These are phyloP conservation scores for Urochloa ruziziensis DNA, from an alignment of 176 grass and related monocot genomes.

Conservation along the genomic window DNA sequence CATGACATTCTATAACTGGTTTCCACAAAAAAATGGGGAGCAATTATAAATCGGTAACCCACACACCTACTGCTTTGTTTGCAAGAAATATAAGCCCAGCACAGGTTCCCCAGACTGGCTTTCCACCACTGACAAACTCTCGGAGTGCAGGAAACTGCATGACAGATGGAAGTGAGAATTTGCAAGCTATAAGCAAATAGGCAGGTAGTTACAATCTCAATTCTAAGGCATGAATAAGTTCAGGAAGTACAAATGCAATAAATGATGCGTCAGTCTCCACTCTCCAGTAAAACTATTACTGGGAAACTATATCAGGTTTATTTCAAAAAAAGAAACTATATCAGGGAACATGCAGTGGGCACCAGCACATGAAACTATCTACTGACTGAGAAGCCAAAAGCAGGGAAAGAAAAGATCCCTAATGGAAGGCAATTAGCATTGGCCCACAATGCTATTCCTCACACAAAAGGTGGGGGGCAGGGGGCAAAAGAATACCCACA, in stretches of 20 bases:
- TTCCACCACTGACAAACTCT: slow-evolving; percentile 81
- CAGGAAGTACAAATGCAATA: neutral
- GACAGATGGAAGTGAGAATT: slow-evolving; percentile 22
- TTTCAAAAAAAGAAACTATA: no score
- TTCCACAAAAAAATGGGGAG: neutral
- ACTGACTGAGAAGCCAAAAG: neutral
- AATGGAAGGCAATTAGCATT: neutral
- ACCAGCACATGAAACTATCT: neutral
- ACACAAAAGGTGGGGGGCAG: neutral
- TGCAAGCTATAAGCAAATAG: neutral
- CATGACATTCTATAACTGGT: neutral
- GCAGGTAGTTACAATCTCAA: slow-evolving; percentile 8
- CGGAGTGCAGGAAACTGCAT: slow-evolving; percentile 88
- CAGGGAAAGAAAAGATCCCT: neutral
- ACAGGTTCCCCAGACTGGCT: slow-evolving; percentile 99
- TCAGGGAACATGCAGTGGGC: neutral
- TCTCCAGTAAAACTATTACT: neutral
- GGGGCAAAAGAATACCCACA: neutral
- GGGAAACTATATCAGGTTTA: neutral
- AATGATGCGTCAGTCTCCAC: neutral
- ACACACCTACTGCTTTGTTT: slow-evolving; percentile 85
- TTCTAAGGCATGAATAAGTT: slow-evolving; percentile 35
- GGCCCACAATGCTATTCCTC: neutral
- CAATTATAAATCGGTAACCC: neutral
- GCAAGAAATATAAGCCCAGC: slow-evolving; percentile 96